These are phyloP conservation scores for Daedalea quercina DNA, from an alignment of 768 basidiomycete genomes.

Conservation along the genomic window DNA sequence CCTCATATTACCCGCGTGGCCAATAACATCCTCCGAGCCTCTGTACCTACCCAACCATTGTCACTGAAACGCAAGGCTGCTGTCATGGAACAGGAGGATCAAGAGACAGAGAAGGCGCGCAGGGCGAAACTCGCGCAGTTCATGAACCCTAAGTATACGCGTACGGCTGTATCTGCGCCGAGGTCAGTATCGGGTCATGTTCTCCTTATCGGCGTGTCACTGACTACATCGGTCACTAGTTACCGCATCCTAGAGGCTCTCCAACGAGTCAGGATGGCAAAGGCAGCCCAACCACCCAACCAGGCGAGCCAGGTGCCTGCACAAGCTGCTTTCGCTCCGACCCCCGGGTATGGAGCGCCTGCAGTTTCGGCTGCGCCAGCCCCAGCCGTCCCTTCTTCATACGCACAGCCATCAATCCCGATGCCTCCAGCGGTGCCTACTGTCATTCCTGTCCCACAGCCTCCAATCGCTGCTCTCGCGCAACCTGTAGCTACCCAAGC, in stretches of 20 bases:
- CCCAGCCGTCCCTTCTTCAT: not conserved
- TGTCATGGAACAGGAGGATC: constrained; percentile 64
- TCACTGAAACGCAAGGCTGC: constrained; percentile 75
- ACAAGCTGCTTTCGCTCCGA: not conserved
- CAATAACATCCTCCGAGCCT: constrained; percentile 67
- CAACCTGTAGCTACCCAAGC: constrained; percentile 1
- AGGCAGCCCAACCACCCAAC: constrained; percentile 2
- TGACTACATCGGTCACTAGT: constrained; percentile 24
- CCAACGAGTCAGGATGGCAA: constrained; percentile 8
- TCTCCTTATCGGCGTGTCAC: constrained; percentile 2
- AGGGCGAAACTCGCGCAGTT: constrained; percentile 71
- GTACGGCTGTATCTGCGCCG: constrained; percentile 31
- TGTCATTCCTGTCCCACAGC: not conserved
- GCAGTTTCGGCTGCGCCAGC: not conserved
- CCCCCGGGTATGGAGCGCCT: not conserved
- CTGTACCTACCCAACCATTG: constrained; percentile 63
- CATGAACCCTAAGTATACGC: constrained; percentile 59
- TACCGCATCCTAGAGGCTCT: constrained; percentile 54
- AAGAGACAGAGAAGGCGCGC: constrained; percentile 68
- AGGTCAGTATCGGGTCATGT: constrained; percentile 31
- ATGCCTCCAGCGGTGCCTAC: not conserved
- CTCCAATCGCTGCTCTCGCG: constrained; percentile 4
- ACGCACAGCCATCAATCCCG: not conserved
- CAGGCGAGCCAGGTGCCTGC: not conserved
- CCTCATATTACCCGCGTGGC: constrained; percentile 69